These are phyloP conservation scores for Phytophthora vignae DNA, from an alignment of 352 stramenopile genomes.

Conservation along the genomic window DNA sequence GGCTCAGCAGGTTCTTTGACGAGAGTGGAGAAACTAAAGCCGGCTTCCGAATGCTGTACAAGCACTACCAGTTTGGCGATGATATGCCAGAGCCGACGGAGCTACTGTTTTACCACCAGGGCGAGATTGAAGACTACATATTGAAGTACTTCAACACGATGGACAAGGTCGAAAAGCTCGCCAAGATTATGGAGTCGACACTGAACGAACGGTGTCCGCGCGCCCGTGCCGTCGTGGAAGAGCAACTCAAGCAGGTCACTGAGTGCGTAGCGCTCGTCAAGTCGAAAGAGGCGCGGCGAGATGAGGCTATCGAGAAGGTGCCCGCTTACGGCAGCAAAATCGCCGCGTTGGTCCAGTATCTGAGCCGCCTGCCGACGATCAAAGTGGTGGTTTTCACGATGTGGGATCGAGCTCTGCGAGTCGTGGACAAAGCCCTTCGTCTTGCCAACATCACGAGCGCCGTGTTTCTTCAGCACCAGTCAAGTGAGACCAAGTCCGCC, in stretches of 20 bases:
- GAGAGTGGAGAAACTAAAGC: slow-evolving; percentile 53
- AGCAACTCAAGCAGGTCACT: slow-evolving; percentile 56
- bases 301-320: slow-evolving; percentile 36
- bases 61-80: slow-evolving; percentile 53
- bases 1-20: slow-evolving; percentile 58
- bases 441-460: slow-evolving; percentile 64
- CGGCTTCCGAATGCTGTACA: slow-evolving; percentile 77
- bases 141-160: slow-evolving; percentile 61
- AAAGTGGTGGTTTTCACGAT: slow-evolving; percentile 90
- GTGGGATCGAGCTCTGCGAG: slow-evolving; percentile 71
- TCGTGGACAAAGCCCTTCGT: slow-evolving; percentile 70
- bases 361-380: slow-evolving; percentile 53
- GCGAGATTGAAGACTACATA: slow-evolving; percentile 78
- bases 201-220: slow-evolving; percentile 69
- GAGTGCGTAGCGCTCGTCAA: slow-evolving; percentile 61
- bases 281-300: slow-evolving; percentile 18
- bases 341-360: slow-evolving; percentile 70
- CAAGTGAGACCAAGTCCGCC: slow-evolving; percentile 78
- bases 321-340: slow-evolving; percentile 81
- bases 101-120: slow-evolving; percentile 63
- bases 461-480: slow-evolving; percentile 82
- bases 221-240: slow-evolving; percentile 49
- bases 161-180: slow-evolving; percentile 48
- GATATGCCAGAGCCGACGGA: slow-evolving; percentile 65
- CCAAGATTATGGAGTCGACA: slow-evolving; percentile 64